Evolutionary conservation across 257 asterid genomes (phyloP), one percentile per base, ranked within the genome.

Genomic region (Ballota nigra): DNA sequence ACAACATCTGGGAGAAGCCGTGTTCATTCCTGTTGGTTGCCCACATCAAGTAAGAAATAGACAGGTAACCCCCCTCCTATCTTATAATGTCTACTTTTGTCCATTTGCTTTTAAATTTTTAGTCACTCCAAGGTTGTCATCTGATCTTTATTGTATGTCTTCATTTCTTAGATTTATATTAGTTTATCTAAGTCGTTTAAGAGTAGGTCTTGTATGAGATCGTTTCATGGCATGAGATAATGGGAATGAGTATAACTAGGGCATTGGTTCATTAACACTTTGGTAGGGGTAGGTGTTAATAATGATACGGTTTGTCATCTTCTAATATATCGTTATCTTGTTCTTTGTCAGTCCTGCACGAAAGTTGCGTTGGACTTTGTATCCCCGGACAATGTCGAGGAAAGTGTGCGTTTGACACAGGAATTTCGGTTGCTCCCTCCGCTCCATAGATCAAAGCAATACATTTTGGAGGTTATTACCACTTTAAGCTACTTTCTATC

Each of bases 31-130:
- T 59, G 96, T 91, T 36, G 96, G 96, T 16, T 91, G 96, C 80
- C 97, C 97, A 7, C 96, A 89, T 74, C 97, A 91, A 92, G 96
- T 88, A 75, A 81, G 98, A 68, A 89, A 92, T 76, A 72, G 86
- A 63, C 85, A 86, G 93, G 96, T 89, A 60, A 19, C 10, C 9
- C 49, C n/a, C 52, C 67, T 15, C 18, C 38, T 60, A 62, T 20
- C 72, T 19, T 36, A 55, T 13, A 49, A 18, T 16, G 18, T 73
- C 4, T 40, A 16, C 16, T 38, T 8, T 11, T 24, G 67, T 38
- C 9, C 12, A 62, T 62, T 31, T 36, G 29, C 10, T 8, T 19
- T 7, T 3, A 11, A 1, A 18, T 9, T 34, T 19, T 63, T 16
- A 20, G 52, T 43, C 52, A 9, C 45, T 38, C 45, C 55, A 11